Evolutionary conservation across 1,139 yeast genomes (phyloP).

Genomic region (Entelexis paramagnoliae): DNA sequence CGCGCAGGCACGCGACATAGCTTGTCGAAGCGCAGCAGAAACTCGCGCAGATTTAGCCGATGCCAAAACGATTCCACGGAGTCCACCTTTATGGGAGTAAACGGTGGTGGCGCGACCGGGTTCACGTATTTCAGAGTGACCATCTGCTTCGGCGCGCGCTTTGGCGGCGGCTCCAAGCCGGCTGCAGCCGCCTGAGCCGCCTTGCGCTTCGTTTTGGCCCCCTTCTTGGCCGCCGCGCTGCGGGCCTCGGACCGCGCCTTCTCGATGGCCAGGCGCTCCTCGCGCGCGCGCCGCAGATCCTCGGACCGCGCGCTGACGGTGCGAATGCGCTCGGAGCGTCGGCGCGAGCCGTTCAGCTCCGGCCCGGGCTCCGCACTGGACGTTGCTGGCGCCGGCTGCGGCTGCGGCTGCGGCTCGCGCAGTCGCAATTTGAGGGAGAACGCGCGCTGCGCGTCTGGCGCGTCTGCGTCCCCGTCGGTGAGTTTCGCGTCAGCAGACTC

Average conservation of each 20-base stretch:
- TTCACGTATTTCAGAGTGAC: constrained; percentile 19
- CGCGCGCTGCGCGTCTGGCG: neutral
- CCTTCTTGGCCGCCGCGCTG: constrained; percentile 15
- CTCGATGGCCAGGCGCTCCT: constrained; percentile 14
- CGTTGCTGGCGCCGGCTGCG: neutral
- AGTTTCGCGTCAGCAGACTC: neutral
- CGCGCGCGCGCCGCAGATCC: constrained; percentile 14
- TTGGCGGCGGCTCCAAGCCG: constrained; percentile 4
- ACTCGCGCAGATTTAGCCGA: constrained; percentile 26
- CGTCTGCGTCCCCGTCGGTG: neutral
- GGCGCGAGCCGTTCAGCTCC: constrained; percentile 1
- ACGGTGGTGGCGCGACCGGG: constrained; percentile 20
- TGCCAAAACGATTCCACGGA: constrained; percentile 22
- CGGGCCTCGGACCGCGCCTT: constrained; percentile 16
- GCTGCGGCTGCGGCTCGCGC: neutral
- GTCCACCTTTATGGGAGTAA: constrained; percentile 21
- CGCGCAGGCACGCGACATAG: constrained; percentile 31
- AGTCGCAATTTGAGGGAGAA: constrained; percentile 1
- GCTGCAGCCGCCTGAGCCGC: constrained; percentile 9
- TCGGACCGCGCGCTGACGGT: constrained; percentile 15
- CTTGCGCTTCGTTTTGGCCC: constrained; percentile 15
- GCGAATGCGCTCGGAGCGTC: constrained; percentile 18
- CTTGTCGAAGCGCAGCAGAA: constrained; percentile 29
- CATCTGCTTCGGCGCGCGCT: constrained; percentile 15
- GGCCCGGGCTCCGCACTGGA: neutral